Evolutionary conservation across 2,329 filamentous ascomycete species (phyloP), one percentile per base, ranked within the genome.

Genomic region (Epicoccum sorghinum): DNA sequence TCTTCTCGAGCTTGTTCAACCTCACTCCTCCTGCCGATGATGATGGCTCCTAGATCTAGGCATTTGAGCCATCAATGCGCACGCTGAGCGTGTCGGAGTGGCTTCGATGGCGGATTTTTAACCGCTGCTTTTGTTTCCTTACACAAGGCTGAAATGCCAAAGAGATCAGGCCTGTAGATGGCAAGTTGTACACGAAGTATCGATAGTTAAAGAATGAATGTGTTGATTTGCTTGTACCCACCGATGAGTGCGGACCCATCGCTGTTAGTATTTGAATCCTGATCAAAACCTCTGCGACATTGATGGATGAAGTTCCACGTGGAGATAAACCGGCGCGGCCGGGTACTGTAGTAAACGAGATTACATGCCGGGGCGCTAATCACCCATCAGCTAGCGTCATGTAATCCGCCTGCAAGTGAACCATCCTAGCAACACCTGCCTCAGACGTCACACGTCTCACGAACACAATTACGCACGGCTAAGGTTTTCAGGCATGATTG

Each of bases 371-470:
- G 35, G 48, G 35, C 35, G 41, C 41, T 46, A 45, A 29, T 6
- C 9, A 29, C 6, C 9, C 6, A 29, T 7, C 9, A 9, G 27
- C 9, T 29, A 29, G 27, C 27, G 27, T 9, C 32, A 18, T 14
- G 41, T 23, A 13, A 18, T 7, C 25, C 9, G 8, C 39, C 14
- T 42, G 22, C 5, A 6, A 30, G 14, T 30, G 24, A 22, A 3
- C 25, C 27, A 14, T 4, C 12, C 4, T 24, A 8, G 10, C 27
- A 33, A n/a, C 27, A 23, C 7, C 25, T 47, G 49, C 39, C 52
- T 57, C 60, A 61, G 41, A 64, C 63, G 53, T 37, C 48, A 52
- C 43, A 27, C 36, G 63, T 66, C 63, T 63, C 63, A 58, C 25
- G 30, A 47, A 37, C 46, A 27, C 54, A 46, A 38, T 55, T 52